Percentiles rank a stretch among this genome's conserved stretches.
phyloP scores from a whole-genome alignment of 495 filamentous ascomycete species.

The Aspergillus kassunensis region DNA sequence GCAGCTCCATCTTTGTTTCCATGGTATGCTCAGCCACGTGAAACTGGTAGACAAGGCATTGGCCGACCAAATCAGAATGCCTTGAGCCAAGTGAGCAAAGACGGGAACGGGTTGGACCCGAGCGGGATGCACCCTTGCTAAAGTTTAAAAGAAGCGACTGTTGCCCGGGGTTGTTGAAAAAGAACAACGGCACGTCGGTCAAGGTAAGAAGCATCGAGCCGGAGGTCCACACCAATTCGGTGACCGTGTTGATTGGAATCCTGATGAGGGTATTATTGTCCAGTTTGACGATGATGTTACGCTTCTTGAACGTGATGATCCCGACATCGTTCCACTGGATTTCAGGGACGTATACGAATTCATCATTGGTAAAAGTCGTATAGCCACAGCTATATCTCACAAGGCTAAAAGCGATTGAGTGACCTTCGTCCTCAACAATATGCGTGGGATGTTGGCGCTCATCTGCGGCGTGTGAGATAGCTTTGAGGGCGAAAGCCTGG shows the following conservation, averaged over 20 bases:
- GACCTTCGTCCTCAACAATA: conserved; percentile 1
- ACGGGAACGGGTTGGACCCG: conserved; percentile 1
- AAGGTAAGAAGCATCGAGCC: conserved; percentile 13
- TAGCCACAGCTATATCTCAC: conserved; percentile 45
- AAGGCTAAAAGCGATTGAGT: conserved; percentile 24
- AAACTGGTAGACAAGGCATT: conserved; percentile 28
- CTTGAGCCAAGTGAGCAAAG: conserved; percentile 6
- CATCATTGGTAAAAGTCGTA: conserved; percentile 35
- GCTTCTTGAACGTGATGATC: conserved; percentile 39
- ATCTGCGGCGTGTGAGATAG: conserved; percentile 24
- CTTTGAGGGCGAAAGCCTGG: conserved; percentile 31
- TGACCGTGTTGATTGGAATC: conserved; percentile 17
- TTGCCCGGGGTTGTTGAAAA: background rate
- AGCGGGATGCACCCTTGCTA: background rate
- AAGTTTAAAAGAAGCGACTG: background rate
- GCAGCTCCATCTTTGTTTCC: background rate
- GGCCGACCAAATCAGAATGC: conserved; percentile 19
- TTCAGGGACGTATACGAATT: conserved; percentile 44
- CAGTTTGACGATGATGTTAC: conserved; percentile 17
- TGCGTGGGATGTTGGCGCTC: conserved; percentile 3
- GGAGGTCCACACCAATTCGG: conserved; percentile 11
- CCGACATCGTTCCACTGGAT: conserved; percentile 31
- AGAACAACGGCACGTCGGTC: conserved; percentile 17
- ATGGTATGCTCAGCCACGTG: background rate
- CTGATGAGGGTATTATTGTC: conserved; percentile 5